phyloP scores from a whole-genome alignment of 768 basidiomycete species.

The Boletus sp. region DNA sequence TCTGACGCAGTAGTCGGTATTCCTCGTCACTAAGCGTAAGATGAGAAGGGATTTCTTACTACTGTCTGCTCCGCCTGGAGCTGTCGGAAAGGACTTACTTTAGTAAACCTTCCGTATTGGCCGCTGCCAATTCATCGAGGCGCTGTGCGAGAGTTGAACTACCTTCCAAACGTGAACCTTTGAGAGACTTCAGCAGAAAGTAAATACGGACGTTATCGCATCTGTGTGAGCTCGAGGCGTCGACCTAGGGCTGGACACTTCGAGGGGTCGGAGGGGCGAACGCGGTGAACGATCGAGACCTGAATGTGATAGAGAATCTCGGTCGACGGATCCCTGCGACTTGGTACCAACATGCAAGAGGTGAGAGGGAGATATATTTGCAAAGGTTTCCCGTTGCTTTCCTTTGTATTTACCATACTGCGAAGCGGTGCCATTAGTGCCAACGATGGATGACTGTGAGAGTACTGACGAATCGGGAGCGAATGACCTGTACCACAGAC shows the following conservation, averaged over 20 bases:
- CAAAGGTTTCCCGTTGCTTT: slow-evolving; percentile 47
- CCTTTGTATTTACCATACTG: slow-evolving; percentile 59
- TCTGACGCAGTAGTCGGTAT: slow-evolving; percentile 79
- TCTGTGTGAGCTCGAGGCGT: slow-evolving; percentile 39
- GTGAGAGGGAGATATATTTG: slow-evolving; percentile 32
- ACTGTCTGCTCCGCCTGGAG: not conserved
- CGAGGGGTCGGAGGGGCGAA: slow-evolving; percentile 23
- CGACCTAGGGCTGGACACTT: slow-evolving; percentile 18
- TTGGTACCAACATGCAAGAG: slow-evolving; percentile 23
- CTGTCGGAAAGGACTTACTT: slow-evolving; percentile 44
- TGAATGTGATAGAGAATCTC: slow-evolving; percentile 14
- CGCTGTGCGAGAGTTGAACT: slow-evolving; percentile 78
- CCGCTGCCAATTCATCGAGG: slow-evolving; percentile 73
- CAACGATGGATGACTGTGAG: slow-evolving; percentile 16
- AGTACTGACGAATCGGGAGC: slow-evolving; percentile 56
- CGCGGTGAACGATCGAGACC: slow-evolving; percentile 17
- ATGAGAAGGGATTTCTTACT: slow-evolving; percentile 2
- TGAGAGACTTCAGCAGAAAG: slow-evolving; percentile 10
- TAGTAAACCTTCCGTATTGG: slow-evolving; percentile 77
- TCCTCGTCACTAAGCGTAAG: slow-evolving; percentile 65
- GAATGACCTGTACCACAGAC: slow-evolving; percentile 54
- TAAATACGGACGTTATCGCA: slow-evolving; percentile 50
- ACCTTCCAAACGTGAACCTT: slow-evolving; percentile 9
- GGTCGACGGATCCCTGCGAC: slow-evolving; percentile 19
- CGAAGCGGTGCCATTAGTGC: slow-evolving; percentile 7